These are phyloP conservation scores for Heliamphora exappendiculata DNA, from an alignment of 148 eudicot genomes.

Conservation along the genomic window DNA sequence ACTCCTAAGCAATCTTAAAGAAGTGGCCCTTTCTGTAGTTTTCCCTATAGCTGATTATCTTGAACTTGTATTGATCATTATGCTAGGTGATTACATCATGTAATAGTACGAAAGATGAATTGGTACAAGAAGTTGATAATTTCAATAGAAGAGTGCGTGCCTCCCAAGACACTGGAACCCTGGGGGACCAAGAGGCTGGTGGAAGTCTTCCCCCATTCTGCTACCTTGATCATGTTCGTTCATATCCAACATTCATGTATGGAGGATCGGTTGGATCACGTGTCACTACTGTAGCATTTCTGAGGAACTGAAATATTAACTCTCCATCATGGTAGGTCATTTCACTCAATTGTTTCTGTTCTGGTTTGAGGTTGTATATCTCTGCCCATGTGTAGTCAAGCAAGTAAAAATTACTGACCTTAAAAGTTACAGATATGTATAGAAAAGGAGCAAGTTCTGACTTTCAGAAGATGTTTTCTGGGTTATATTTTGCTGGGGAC, in stretches of 20 bases:
- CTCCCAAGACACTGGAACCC: conserved; percentile 32
- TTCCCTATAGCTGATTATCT: not conserved
- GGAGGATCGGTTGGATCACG: conserved; percentile 95
- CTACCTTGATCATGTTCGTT: conserved; percentile 73
- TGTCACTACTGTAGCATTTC: conserved; percentile 89
- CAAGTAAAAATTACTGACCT: no score
- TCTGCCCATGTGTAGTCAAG: no score
- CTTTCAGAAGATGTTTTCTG: no score
- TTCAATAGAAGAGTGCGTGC: conserved; percentile 46
- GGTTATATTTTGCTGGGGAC: no score
- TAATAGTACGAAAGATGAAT: conserved; percentile 84
- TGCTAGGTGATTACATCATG: conserved; percentile 95
- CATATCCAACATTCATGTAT: conserved; percentile 90
- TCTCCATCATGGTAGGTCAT: not conserved
- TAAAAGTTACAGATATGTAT: no score
- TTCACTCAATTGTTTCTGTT: conserved; percentile 9
- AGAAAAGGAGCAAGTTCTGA: no score
- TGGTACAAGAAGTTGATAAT: conserved; percentile 72
- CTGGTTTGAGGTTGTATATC: no score
- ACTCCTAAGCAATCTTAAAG: not conserved
- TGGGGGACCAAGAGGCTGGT: conserved; percentile 29
- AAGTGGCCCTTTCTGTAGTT: not conserved
- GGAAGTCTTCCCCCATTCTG: conserved; percentile 42
- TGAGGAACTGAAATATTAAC: conserved; percentile 37
- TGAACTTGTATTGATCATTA: no score